These are phyloP conservation scores for Colletotrichum chlorophyti DNA, from an alignment of 2,329 filamentous ascomycete species.

Conservation along the genomic window DNA sequence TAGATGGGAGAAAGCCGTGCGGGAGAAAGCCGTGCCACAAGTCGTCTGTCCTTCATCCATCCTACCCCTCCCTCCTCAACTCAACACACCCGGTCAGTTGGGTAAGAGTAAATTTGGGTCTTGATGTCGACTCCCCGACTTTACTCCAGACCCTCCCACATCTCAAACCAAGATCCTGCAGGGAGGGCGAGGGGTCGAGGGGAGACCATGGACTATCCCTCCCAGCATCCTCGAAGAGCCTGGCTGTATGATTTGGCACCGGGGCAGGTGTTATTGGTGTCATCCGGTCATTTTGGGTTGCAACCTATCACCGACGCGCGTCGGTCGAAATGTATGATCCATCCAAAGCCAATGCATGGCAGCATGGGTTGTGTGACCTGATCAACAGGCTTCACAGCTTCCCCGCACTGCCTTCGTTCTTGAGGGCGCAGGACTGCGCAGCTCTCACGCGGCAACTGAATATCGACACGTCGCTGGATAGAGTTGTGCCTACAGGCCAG, in stretches of 20 bases:
- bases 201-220: constrained; percentile 14
- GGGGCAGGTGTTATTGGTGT: constrained; percentile 19
- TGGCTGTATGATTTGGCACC: constrained; percentile 13
- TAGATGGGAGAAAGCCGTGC: constrained; percentile 9
- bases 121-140: constrained; percentile 26
- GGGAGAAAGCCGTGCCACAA: neutral
- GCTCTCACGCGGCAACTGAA: constrained; percentile 12
- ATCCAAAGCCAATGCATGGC: constrained; percentile 19
- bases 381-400: constrained; percentile 26
- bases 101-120: too few species aligned
- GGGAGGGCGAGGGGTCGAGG: constrained; percentile 10
- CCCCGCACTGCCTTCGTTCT: constrained; percentile 14
- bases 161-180: constrained; percentile 18
- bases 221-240: neutral
- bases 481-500: too few species aligned
- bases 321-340: constrained; percentile 7
- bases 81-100: too few species aligned
- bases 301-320: constrained; percentile 27
- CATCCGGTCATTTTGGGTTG: constrained; percentile 19
- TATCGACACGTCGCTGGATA: neutral
- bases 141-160: constrained; percentile 22
- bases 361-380: constrained; percentile 20
- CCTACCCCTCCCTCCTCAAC: too few species aligned
- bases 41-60: neutral
- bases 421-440: neutral